These are phyloP conservation scores for Fennellomyces sp. DNA, from an alignment of 371 early-diverging fungal species.

Conservation along the genomic window DNA sequence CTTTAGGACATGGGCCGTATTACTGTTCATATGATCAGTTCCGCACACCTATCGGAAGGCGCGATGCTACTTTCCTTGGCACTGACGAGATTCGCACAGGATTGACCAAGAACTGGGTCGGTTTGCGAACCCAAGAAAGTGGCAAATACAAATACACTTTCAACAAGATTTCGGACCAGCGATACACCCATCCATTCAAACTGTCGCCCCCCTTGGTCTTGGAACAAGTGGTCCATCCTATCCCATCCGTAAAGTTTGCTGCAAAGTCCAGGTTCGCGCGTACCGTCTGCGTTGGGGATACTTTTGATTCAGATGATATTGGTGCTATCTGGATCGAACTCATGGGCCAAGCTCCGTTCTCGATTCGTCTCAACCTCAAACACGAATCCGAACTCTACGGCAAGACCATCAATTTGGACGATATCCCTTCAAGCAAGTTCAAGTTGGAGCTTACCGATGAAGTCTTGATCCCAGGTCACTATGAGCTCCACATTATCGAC, in stretches of 20 bases:
- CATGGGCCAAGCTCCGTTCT: conserved; percentile 51
- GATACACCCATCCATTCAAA: conserved; percentile 36
- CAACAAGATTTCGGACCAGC: conserved; percentile 47
- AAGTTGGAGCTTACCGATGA: conserved; percentile 30
- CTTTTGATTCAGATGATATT: conserved; percentile 28
- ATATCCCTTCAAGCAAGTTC: conserved; percentile 33
- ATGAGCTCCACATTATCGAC: conserved; percentile 33
- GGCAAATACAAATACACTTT: conserved; percentile 50
- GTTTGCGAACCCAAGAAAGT: conserved; percentile 33
- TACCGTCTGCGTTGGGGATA: conserved; percentile 50
- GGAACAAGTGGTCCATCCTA: conserved; percentile 44
- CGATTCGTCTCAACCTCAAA: conserved; percentile 37
- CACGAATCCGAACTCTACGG: conserved; percentile 38
- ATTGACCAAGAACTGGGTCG: conserved; percentile 30
- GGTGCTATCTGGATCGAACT: conserved; percentile 38
- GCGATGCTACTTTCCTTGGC: conserved; percentile 9
- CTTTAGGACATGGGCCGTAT: conserved; percentile 39
- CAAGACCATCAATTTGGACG: conserved; percentile 22
- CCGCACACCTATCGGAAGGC: conserved; percentile 6
- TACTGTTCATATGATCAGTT: conserved; percentile 33
- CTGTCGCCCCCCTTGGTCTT: conserved; percentile 21
- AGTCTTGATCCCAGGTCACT: conserved; percentile 37
- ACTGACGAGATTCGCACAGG: conserved; percentile 42
- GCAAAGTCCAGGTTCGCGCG: conserved; percentile 18
- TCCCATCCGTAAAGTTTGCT: conserved; percentile 42